Percentiles rank a stretch among this genome's conserved stretches.
These are phyloP conservation scores for Hansenula anomala DNA, from an alignment of 1,139 yeast genomes.

Conservation along the genomic window DNA sequence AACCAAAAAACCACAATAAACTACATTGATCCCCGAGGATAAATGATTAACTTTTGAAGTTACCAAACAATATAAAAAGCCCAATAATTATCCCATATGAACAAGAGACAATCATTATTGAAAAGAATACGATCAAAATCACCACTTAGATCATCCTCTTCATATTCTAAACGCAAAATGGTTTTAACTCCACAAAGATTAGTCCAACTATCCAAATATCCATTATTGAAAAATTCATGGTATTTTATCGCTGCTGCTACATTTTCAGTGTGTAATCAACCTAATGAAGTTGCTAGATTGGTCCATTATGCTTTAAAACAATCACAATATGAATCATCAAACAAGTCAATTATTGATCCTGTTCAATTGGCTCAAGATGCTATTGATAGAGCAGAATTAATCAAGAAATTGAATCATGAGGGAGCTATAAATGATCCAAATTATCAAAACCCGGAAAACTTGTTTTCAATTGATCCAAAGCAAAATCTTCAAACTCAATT, in stretches of 20 bases:
- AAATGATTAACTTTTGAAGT: no score
- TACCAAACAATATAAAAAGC: no score
- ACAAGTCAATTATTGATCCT: slow-evolving; percentile 22
- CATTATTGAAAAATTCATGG: slow-evolving; percentile 60
- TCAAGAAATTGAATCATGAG: slow-evolving; percentile 2
- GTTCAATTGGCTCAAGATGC: slow-evolving; percentile 27
- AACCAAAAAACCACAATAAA: no score
- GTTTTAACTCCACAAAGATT: slow-evolving; percentile 60
- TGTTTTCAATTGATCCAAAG: slow-evolving; percentile 11
- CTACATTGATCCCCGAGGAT: no score
- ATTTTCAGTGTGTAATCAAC: slow-evolving; percentile 74
- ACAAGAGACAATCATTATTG: not conserved
- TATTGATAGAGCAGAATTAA: slow-evolving; percentile 1
- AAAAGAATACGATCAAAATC: not conserved
- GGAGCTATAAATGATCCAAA: slow-evolving; percentile 13
- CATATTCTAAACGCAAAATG: slow-evolving; percentile 2
- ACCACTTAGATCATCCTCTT: no score
- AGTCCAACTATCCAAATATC: slow-evolving; percentile 45
- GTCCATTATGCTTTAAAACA: slow-evolving; percentile 69
- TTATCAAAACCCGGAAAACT: slow-evolving; percentile 9
- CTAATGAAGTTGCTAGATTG: slow-evolving; percentile 72
- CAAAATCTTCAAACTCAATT: slow-evolving; percentile 7
- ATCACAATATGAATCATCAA: slow-evolving; percentile 30
- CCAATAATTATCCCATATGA: not conserved
- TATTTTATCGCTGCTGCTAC: slow-evolving; percentile 77